Percentiles rank a stretch among this genome's conserved stretches.
phyloP scores from a whole-genome alignment of 805 yeast genomes.

The Candida gorgasii region DNA sequence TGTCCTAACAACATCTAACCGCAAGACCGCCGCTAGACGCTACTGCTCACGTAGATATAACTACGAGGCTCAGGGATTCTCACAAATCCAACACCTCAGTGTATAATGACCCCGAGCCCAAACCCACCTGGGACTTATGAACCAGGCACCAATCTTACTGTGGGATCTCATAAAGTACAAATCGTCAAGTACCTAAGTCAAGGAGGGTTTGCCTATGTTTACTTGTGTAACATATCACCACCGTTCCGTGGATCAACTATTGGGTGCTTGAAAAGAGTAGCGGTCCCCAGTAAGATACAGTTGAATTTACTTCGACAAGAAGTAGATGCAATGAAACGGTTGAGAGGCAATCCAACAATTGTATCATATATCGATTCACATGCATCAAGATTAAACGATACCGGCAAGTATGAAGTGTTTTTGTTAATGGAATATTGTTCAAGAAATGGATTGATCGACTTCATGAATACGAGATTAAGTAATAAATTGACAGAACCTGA shows the following conservation, averaged over 20 bases:
- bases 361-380: slow-evolving; percentile 95
- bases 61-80: background rate
- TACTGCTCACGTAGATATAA: too few relatives aligned
- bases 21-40: too few relatives aligned
- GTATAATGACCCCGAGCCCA: background rate
- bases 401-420: slow-evolving; percentile 63
- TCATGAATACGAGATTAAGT: slow-evolving; percentile 71
- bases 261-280: slow-evolving; percentile 93
- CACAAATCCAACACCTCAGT: slow-evolving; percentile 1
- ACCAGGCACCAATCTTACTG: slow-evolving; percentile 78
- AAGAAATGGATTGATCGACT: slow-evolving; percentile 73
- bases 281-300: slow-evolving; percentile 86
- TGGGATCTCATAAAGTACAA: slow-evolving; percentile 77
- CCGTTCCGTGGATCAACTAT: slow-evolving; percentile 50
- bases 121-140: slow-evolving; percentile 56
- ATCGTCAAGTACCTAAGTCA: slow-evolving; percentile 74
- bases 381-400: slow-evolving; percentile 59
- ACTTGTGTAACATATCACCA: slow-evolving; percentile 65
- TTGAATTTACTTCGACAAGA: slow-evolving; percentile 85
- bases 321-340: slow-evolving; percentile 94
- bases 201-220: slow-evolving; percentile 97
- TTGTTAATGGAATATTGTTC: slow-evolving; percentile 80
- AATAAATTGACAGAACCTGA: slow-evolving; percentile 69
- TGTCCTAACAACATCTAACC: too few relatives aligned
- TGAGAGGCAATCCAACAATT: slow-evolving; percentile 74